These are phyloP conservation scores for Penicillium sp. DNA, from an alignment of 2,329 filamentous ascomycete genomes.

Conservation along the genomic window DNA sequence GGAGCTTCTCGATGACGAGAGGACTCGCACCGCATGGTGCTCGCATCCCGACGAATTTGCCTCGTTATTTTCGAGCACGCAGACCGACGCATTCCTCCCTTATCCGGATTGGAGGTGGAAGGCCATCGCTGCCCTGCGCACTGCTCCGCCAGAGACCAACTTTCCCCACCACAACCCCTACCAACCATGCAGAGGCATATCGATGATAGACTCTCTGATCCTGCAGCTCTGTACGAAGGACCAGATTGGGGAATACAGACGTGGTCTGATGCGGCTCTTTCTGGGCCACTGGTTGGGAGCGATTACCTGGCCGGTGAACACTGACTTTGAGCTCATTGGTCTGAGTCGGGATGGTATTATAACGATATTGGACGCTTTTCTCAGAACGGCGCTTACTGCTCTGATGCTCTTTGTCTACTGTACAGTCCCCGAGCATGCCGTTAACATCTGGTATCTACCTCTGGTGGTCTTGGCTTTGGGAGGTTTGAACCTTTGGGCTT, in stretches of 20 bases:
- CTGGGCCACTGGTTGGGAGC: conserved; percentile 2
- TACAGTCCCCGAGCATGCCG: neutral
- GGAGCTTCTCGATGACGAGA: conserved; percentile 6
- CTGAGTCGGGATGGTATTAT: neutral
- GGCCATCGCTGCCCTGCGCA: neutral
- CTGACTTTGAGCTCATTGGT: neutral
- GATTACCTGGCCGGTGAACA: neutral
- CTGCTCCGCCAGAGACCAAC: neutral
- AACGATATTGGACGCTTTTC: neutral
- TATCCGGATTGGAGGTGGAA: neutral
- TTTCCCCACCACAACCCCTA: neutral
- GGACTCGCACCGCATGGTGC: conserved; percentile 7
- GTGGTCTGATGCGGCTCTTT: conserved; percentile 4
- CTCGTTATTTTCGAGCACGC: conserved; percentile 2
- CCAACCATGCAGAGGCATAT: neutral
- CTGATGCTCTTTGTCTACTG: neutral
- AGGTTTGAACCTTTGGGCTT: neutral
- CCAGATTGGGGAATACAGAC: conserved; percentile 3
- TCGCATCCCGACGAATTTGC: conserved; percentile 8
- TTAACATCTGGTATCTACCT: neutral
- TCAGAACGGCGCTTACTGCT: neutral
- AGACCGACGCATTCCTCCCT: neutral
- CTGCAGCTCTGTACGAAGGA: neutral
- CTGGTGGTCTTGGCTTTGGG: neutral
- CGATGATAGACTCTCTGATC: neutral